These are phyloP conservation scores for Ampelomyces quisqualis DNA, from an alignment of 2,329 filamentous ascomycete genomes.

Conservation along the genomic window DNA sequence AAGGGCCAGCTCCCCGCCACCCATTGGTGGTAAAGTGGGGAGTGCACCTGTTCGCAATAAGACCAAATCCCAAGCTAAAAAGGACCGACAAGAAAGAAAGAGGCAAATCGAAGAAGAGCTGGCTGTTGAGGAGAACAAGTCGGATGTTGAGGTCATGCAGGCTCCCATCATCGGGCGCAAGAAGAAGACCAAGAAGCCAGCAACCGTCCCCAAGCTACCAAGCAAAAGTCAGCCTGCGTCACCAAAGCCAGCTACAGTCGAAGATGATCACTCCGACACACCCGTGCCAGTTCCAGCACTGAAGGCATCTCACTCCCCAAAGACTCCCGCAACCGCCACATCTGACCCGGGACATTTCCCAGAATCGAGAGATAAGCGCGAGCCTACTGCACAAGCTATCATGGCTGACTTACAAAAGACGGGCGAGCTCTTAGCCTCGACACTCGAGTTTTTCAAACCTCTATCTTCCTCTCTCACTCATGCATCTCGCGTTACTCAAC, in stretches of 20 bases:
- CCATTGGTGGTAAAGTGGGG: conserved; percentile 62
- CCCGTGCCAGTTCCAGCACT: conserved; percentile 13
- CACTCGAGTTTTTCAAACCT: conserved; percentile 48
- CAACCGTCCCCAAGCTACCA: conserved; percentile 28
- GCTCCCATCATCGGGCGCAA: conserved; percentile 77
- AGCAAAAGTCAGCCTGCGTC: conserved; percentile 34
- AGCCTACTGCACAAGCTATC: conserved; percentile 40
- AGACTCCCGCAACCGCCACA: conserved; percentile 23
- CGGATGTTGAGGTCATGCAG: conserved; percentile 55
- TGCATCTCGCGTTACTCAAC: conserved; percentile 23
- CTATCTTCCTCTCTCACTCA: conserved; percentile 40
- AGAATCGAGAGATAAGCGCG: conserved; percentile 35
- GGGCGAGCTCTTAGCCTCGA: conserved; percentile 42
- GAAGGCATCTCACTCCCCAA: conserved; percentile 21
- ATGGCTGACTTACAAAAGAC: conserved; percentile 44
- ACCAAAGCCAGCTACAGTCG: conserved; percentile 30
- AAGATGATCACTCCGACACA: conserved; percentile 28
- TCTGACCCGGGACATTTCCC: conserved; percentile 19
- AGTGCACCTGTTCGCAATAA: conserved; percentile 67
- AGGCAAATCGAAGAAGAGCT: conserved; percentile 65
- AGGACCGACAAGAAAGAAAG: conserved; percentile 65
- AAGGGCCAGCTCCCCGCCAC: conserved; percentile 68
- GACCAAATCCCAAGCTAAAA: conserved; percentile 77
- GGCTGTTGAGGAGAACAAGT: conserved; percentile 44
- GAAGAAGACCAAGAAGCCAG: conserved; percentile 77